Conservation (phyloP, 2,329 filamentous ascomycete genomes). For the Scedosporium aurantiacum region DNA sequence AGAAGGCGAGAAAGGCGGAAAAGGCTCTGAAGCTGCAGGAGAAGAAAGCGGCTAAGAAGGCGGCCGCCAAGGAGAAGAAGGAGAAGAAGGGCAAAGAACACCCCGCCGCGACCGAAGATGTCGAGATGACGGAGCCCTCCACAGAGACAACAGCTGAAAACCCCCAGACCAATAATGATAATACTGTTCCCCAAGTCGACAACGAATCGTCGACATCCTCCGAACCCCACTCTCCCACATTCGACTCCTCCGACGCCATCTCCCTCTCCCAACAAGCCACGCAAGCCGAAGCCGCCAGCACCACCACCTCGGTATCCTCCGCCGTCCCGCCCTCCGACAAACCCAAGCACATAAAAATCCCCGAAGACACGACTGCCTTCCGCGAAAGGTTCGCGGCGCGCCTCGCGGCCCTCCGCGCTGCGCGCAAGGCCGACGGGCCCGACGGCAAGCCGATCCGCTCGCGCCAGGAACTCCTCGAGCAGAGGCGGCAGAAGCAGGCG, state of each 20-base stretch:
- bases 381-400: conserved; percentile 69
- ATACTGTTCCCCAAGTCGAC: conserved; percentile 25
- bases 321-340: conserved; percentile 45
- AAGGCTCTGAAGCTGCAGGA: conserved; percentile 40
- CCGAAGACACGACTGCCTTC: conserved; percentile 62
- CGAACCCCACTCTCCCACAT: conserved; percentile 35
- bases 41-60: conserved; percentile 35
- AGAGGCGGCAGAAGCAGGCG: conserved; percentile 75
- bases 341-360: conserved; percentile 55
- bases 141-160: conserved; percentile 9
- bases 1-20: conserved; percentile 21
- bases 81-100: conserved; percentile 17
- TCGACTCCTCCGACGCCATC: conserved; percentile 38
- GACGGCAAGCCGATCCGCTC: conserved; percentile 76
- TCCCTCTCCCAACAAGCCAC: conserved; percentile 17
- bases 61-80: conserved; percentile 29
- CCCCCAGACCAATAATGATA: conserved; percentile 8
- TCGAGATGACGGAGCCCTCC: conserved; percentile 6
- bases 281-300: conserved; percentile 33
- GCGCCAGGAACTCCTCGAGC: conserved; percentile 84
- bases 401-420: conserved; percentile 74
- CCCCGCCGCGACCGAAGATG: conserved; percentile 7
- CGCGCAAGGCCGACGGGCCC: conserved; percentile 75
- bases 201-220: conserved; percentile 42
- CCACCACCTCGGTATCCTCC: conserved; percentile 60